Base-by-base conservation (phyloP, 2,329 filamentous ascomycete species). In the Epichloe brachyelytri region DNA sequence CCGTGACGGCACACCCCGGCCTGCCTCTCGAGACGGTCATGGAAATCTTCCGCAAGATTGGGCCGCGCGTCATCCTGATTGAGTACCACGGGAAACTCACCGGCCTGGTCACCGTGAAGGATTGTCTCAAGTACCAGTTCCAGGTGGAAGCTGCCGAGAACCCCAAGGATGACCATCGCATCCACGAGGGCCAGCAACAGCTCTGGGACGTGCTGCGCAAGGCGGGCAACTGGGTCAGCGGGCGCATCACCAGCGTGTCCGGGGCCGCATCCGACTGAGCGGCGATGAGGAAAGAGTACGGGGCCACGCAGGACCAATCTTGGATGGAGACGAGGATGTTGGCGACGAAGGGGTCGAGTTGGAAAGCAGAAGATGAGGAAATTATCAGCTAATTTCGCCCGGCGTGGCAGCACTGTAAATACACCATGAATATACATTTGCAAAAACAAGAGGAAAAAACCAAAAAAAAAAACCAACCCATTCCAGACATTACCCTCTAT, bases 1-100 rank as follows among this genome's bases (percentile, higher is more conserved):
- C 93, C 0, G 80, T 98, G 2, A 86, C 89, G 0, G 90, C 90
- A 1, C 93, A 98, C 62, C 93, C 93, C 0, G 82, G 88, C 1
- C 79, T 97, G 1, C 86, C 91, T 0, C 80, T 98, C 0, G 93
- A 98, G 68, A 98, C 93, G 0, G 91, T 95, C 34, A 96, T 98
- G 89, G 93, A 98, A 63, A 76, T 98, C 11, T 98, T 98, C 74
- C 91, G 91, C 66, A 98, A 97, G 71, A 94, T 98, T 65, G 93
- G 93, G 0, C 93, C 91, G 0, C 80, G 93, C 1, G 89, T 96
- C 5, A 91, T 98, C 47, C 76, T 98, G 3, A 85, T 96, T 39
- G 93, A 98, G 66, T 85, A 95, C 63, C 85, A 87, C 53, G 93
- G 93, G 14, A 80, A 80, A 47, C 76, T 98, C 2, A 80, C 79